These are phyloP conservation scores for Galium porrigens DNA, from an alignment of 305 asterid genomes.

Conservation along the genomic window DNA sequence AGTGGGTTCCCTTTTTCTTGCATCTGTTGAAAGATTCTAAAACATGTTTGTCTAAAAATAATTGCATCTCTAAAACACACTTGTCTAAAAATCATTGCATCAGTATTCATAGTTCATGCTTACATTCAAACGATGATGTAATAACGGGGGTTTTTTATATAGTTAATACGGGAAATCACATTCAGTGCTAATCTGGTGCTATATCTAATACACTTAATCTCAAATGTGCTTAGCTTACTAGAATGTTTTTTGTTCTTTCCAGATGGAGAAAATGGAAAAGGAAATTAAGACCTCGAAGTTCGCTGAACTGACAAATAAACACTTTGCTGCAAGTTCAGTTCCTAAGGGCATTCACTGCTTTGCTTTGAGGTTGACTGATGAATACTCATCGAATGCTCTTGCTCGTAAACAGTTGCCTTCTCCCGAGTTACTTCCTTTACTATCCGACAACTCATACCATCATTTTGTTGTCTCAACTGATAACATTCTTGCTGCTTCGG, in stretches of 20 bases:
- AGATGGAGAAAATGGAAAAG: constrained; percentile 88
- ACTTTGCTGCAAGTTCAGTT: constrained; percentile 87
- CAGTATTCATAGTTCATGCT: not conserved
- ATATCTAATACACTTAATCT: not conserved
- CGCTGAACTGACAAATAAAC: constrained; percentile 78
- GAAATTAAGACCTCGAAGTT: constrained; percentile 76
- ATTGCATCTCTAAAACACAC: not conserved
- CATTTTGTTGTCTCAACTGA: constrained; percentile 87
- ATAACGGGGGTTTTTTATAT: not conserved
- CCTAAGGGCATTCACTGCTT: constrained; percentile 93
- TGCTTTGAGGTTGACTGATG: constrained; percentile 75
- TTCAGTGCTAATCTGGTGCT: not conserved
- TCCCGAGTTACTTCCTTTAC: constrained; percentile 90
- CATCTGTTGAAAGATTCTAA: not conserved
- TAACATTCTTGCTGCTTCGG: constrained; percentile 92
- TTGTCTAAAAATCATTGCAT: not conserved
- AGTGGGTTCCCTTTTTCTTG: not conserved
- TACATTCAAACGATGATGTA: not conserved
- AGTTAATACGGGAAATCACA: not conserved
- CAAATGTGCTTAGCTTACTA: not conserved
- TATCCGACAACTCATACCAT: constrained; percentile 74
- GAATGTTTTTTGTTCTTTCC: constrained; percentile 17
- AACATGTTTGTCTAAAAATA: too few species aligned
- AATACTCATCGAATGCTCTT: constrained; percentile 92
- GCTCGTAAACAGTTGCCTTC: constrained; percentile 97